These are phyloP conservation scores for Stereocaulon alpinum DNA, from an alignment of 495 filamentous ascomycete genomes.

Conservation along the genomic window DNA sequence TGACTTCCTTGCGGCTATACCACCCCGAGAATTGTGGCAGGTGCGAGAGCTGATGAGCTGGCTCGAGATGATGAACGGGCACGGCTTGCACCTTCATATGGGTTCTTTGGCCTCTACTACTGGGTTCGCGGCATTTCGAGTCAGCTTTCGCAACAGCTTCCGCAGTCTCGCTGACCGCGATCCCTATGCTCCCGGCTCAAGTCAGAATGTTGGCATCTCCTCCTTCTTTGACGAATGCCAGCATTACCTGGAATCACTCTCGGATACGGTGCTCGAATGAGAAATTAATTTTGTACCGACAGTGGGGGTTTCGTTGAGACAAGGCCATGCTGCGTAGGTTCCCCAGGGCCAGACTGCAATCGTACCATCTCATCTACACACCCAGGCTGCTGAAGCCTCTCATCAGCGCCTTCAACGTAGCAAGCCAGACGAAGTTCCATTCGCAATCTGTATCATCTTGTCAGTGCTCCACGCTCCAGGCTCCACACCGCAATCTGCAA, in stretches of 20 bases:
- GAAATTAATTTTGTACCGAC: no score
- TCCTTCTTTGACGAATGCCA: constrained; percentile 3
- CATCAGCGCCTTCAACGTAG: no score
- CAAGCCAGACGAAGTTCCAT: no score
- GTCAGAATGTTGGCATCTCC: background rate
- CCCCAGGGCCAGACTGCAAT: no score
- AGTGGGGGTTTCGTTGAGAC: no score
- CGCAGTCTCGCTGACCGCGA: background rate
- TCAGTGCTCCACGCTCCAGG: no score
- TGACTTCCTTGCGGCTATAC: background rate
- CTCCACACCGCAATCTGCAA: no score
- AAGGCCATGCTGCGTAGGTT: no score
- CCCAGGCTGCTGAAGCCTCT: no score
- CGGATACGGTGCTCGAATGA: background rate
- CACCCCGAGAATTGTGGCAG: background rate
- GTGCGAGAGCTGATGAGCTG: constrained; percentile 2
- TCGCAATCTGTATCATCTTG: no score
- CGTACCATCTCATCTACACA: no score
- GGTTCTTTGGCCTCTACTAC: background rate
- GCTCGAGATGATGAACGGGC: background rate
- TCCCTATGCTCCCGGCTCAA: background rate
- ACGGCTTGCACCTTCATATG: background rate
- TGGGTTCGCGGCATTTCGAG: background rate
- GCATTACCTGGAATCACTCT: background rate
- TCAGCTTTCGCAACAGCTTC: background rate